Conservation (phyloP, 2,329 filamentous ascomycete genomes). For the Rhinocladiella similis region DNA sequence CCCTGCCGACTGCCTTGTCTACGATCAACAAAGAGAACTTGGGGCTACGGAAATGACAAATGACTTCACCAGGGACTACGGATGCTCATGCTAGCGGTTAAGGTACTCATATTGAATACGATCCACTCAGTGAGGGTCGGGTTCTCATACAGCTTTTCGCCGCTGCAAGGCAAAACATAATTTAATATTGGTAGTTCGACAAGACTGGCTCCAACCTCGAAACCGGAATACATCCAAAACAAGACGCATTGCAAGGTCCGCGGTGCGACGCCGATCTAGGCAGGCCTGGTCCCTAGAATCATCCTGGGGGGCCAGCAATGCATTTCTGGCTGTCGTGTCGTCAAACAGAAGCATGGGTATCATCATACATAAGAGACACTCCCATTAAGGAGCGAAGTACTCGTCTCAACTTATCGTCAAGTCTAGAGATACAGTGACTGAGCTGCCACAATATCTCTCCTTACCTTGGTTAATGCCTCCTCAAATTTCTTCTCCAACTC, state of each 20-base stretch:
- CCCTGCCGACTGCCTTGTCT: background rate
- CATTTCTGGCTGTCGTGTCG: background rate
- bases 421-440: constrained; percentile 78
- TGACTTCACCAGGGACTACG: background rate
- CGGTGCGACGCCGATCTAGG: constrained; percentile 3
- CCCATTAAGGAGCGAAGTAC: background rate
- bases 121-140: too few relatives aligned
- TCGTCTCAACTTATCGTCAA: constrained; percentile 1
- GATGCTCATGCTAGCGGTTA: background rate
- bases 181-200: background rate
- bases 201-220: background rate
- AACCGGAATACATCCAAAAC: background rate
- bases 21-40: constrained; percentile 1
- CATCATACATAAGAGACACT: constrained; percentile 9
- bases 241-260: background rate
- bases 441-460: constrained; percentile 90
- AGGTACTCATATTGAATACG: background rate
- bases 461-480: constrained; percentile 35
- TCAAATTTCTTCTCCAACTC: constrained; percentile 64
- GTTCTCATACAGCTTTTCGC: constrained; percentile 16
- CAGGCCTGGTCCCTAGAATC: constrained; percentile 13
- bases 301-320: constrained; percentile 3
- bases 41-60: too few relatives aligned
- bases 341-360: constrained; percentile 3
- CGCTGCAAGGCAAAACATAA: constrained; percentile 15